Evolutionary conservation across 2,329 filamentous ascomycete species (phyloP).

Genomic region (Ophiostoma quercus): DNA sequence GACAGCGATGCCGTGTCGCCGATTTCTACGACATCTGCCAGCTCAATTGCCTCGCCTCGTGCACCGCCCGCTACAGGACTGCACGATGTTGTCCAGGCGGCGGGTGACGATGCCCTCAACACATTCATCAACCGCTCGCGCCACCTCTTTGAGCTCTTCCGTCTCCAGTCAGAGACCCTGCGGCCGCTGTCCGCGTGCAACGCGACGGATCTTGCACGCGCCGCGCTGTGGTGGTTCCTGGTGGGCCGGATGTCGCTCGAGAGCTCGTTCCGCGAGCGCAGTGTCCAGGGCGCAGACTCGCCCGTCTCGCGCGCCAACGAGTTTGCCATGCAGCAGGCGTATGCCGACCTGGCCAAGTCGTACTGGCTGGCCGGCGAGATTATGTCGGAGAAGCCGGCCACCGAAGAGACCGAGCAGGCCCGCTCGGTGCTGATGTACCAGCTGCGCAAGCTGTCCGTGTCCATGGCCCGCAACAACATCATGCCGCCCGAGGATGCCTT

Average conservation of each 20-base stretch:
- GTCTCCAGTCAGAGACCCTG: slow-evolving; percentile 68
- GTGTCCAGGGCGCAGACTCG: slow-evolving; percentile 47
- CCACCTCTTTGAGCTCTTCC: slow-evolving; percentile 71
- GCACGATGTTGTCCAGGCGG: slow-evolving; percentile 41
- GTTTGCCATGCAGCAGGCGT: slow-evolving; percentile 64
- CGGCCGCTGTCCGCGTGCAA: slow-evolving; percentile 60
- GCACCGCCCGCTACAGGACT: slow-evolving; percentile 26
- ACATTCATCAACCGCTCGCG: slow-evolving; percentile 66
- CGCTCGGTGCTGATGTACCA: slow-evolving; percentile 56
- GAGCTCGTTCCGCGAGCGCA: slow-evolving; percentile 59
- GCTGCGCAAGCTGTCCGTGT: slow-evolving; percentile 68
- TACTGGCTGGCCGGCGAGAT: slow-evolving; percentile 69
- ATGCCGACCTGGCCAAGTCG: slow-evolving; percentile 77
- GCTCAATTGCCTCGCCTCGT: slow-evolving; percentile 20
- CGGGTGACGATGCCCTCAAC: slow-evolving; percentile 56
- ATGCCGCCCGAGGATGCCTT: slow-evolving; percentile 64
- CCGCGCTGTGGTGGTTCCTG: slow-evolving; percentile 84
- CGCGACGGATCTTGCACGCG: slow-evolving; percentile 63
- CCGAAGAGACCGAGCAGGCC: slow-evolving; percentile 48
- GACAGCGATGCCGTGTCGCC: slow-evolving; percentile 21
- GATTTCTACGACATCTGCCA: slow-evolving; percentile 7
- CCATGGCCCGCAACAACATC: slow-evolving; percentile 78
- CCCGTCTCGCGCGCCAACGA: slow-evolving; percentile 42
- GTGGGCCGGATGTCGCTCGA: slow-evolving; percentile 74
- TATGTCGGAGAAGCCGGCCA: slow-evolving; percentile 45